Conservation (phyloP, 1,139 yeast species). For the Protomyces pachydermus region DNA sequence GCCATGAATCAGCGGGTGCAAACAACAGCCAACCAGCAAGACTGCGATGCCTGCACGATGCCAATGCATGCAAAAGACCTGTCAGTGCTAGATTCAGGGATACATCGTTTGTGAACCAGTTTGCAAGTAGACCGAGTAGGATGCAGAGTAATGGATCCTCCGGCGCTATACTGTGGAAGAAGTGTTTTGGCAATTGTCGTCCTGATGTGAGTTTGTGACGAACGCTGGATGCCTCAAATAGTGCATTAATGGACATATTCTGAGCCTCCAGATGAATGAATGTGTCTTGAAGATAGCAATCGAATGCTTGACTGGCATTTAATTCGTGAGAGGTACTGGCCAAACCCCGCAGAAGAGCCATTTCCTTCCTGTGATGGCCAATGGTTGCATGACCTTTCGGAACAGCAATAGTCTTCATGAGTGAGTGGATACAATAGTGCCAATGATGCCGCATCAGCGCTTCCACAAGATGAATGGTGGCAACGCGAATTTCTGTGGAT, state of each 20-base stretch:
- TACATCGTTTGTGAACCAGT: conserved; percentile 35
- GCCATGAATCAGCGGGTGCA: neutral
- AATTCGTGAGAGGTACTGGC: neutral
- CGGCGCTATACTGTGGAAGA: conserved; percentile 30
- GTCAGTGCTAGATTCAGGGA: conserved; percentile 36
- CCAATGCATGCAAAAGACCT: conserved; percentile 35
- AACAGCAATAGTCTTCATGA: neutral
- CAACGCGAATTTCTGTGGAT: conserved; percentile 27
- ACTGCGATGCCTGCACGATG: conserved; percentile 34
- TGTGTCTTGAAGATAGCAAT: neutral
- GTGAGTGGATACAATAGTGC: neutral
- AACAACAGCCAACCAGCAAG: conserved; percentile 33
- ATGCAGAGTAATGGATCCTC: conserved; percentile 33
- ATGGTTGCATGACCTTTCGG: neutral
- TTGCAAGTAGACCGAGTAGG: conserved; percentile 29
- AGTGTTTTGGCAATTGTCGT: neutral
- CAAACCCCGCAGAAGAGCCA: neutral
- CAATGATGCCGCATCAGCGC: conserved; percentile 5
- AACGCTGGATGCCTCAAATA: neutral
- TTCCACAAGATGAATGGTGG: conserved; percentile 32
- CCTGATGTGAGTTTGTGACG: neutral
- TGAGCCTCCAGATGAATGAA: neutral
- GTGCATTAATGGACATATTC: neutral
- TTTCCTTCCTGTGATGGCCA: neutral
- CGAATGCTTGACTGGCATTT: neutral